A percentile compares a stretch with the other conserved stretches of the same genome.
Evolutionary conservation across 2,329 filamentous ascomycete species (phyloP).

Genomic region (Didymella lethalis): DNA sequence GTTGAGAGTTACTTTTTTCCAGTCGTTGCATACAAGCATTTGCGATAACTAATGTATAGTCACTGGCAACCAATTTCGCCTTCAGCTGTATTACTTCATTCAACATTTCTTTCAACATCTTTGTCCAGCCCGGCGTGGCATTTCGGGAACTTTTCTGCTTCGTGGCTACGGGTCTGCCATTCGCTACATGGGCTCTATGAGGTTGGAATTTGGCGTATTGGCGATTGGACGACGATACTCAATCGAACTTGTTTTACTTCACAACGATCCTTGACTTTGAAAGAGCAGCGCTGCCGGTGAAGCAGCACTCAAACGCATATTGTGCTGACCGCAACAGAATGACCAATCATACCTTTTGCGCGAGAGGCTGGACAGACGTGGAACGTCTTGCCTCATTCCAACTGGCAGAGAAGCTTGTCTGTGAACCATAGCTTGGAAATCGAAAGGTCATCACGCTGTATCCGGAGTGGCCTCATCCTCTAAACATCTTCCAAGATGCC

Average conservation of each 20-base stretch:
- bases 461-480: background rate
- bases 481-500: background rate
- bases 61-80: constrained; percentile 32
- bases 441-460: background rate
- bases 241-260: constrained; percentile 24
- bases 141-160: constrained; percentile 10
- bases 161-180: constrained; percentile 18
- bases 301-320: background rate
- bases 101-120: constrained; percentile 13
- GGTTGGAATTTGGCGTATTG: constrained; percentile 30
- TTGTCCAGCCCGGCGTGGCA: constrained; percentile 19
- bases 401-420: background rate
- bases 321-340: background rate
- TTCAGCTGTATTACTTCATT: constrained; percentile 36
- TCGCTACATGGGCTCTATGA: constrained; percentile 40
- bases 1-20: constrained; percentile 33
- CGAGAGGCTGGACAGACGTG: background rate
- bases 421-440: background rate
- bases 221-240: constrained; percentile 36
- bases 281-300: background rate
- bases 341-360: background rate
- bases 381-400: background rate
- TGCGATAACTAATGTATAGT: constrained; percentile 48
- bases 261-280: background rate
- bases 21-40: constrained; percentile 26